Evolutionary conservation across 805 yeast genomes (phyloP).

Genomic region (Myxozyma mucilagina): DNA sequence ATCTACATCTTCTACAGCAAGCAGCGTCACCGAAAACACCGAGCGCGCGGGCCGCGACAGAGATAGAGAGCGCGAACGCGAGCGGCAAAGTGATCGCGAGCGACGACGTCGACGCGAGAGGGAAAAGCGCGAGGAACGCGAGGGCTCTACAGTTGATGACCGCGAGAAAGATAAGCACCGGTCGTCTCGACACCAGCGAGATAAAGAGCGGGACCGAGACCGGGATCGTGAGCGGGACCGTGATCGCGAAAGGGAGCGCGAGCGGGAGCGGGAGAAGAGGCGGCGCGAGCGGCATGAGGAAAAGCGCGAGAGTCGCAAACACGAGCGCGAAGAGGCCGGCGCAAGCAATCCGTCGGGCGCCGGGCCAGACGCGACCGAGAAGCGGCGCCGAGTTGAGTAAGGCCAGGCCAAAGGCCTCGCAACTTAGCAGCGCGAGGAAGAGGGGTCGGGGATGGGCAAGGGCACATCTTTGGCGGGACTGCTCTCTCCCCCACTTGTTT

Average conservation of each 20-base stretch:
- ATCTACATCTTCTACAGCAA: neutral
- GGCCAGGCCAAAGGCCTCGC: too few relatives aligned
- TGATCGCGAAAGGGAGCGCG: neutral
- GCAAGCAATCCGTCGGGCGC: neutral
- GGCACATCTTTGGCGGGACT: too few relatives aligned
- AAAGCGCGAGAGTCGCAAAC: constrained; percentile 10
- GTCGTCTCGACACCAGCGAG: neutral
- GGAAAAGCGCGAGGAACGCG: constrained; percentile 21
- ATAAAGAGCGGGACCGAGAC: constrained; percentile 6
- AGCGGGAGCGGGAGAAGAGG: constrained; percentile 10
- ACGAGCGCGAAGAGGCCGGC: constrained; percentile 12
- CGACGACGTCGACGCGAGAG: constrained; percentile 11
- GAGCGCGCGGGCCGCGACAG: constrained; percentile 1
- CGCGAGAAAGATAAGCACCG: constrained; percentile 1
- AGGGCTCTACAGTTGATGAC: constrained; percentile 14
- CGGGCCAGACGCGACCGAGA: neutral
- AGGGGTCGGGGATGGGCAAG: too few relatives aligned
- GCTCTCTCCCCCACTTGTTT: too few relatives aligned
- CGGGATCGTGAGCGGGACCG: constrained; percentile 12
- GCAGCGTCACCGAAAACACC: neutral
- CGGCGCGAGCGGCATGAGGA: constrained; percentile 14
- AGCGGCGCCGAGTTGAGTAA: too few relatives aligned
- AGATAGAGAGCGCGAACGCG: constrained; percentile 8
- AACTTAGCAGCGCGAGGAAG: too few relatives aligned
- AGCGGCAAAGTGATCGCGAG: constrained; percentile 5